These are phyloP conservation scores for Myriosclerotinia scirpicola DNA, from an alignment of 2,329 filamentous ascomycete species.

Conservation along the genomic window DNA sequence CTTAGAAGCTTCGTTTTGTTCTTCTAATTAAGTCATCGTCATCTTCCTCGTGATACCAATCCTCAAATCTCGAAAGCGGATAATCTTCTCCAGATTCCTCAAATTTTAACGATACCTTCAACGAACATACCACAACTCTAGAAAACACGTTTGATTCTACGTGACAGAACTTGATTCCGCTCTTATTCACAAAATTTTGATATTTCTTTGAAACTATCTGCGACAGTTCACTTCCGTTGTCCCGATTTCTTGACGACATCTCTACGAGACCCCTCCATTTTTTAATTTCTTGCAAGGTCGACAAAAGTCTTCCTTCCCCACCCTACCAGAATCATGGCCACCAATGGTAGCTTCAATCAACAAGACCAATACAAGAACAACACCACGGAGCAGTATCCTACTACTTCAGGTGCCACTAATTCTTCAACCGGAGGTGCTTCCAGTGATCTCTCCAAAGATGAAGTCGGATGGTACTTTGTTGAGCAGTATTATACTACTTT, in stretches of 20 bases:
- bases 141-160: slow-evolving; percentile 36
- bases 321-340: slow-evolving; percentile 36
- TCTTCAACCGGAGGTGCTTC: slow-evolving; percentile 41
- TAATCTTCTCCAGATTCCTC: slow-evolving; percentile 4
- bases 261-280: slow-evolving; percentile 23
- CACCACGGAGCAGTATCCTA: slow-evolving; percentile 39
- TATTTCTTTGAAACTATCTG: slow-evolving; percentile 25
- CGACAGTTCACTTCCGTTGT: slow-evolving; percentile 24
- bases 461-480: slow-evolving; percentile 99
- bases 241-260: background rate
- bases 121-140: slow-evolving; percentile 23
- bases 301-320: slow-evolving; percentile 31
- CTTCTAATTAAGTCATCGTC: slow-evolving; percentile 27
- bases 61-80: slow-evolving; percentile 1
- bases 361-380: slow-evolving; percentile 41
- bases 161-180: slow-evolving; percentile 36
- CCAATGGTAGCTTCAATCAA: slow-evolving; percentile 42
- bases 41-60: slow-evolving; percentile 14
- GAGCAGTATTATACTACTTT: slow-evolving; percentile 99
- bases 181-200: background rate
- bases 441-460: slow-evolving; percentile 71
- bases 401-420: slow-evolving; percentile 38
- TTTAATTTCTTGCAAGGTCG: slow-evolving; percentile 31
- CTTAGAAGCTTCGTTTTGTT: slow-evolving; percentile 25
- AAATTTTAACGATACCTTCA: background rate